A percentile compares a stretch with the other conserved stretches of the same genome.
Evolutionary conservation across 352 stramenopile genomes (phyloP).

Genomic region (Thalassiosira hispida): DNA sequence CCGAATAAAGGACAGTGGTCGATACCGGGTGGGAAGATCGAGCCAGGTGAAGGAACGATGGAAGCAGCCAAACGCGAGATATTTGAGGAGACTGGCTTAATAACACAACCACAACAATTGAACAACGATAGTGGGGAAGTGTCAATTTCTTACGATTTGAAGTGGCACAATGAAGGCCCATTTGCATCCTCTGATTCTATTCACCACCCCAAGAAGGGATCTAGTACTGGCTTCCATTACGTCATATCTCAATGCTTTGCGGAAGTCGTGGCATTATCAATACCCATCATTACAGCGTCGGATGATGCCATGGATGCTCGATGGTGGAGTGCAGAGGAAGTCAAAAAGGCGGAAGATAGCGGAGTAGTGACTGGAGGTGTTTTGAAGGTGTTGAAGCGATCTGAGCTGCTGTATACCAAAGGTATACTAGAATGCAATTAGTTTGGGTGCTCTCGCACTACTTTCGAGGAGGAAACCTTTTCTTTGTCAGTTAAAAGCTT

Average conservation of each 20-base stretch:
- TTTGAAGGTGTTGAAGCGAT: conserved; percentile 52
- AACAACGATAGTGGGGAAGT: not conserved
- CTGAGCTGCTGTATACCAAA: conserved; percentile 52
- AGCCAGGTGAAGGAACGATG: conserved; percentile 73
- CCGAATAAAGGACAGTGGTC: conserved; percentile 78
- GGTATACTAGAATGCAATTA: conserved; percentile 44
- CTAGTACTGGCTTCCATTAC: conserved; percentile 68
- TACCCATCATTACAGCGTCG: conserved; percentile 41
- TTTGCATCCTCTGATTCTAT: conserved; percentile 74
- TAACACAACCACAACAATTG: not conserved
- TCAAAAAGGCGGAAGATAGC: conserved; percentile 37
- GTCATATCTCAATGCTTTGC: conserved; percentile 82
- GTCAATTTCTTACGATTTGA: conserved; percentile 14
- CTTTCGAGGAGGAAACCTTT: too few species aligned
- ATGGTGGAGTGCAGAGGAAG: conserved; percentile 63
- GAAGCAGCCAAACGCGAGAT: conserved; percentile 71
- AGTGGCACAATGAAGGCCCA: conserved; percentile 49
- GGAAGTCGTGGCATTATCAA: conserved; percentile 27
- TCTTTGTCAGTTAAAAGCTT: too few species aligned
- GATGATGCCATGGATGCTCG: conserved; percentile 74
- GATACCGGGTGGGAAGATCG: conserved; percentile 78
- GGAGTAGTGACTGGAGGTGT: conserved; percentile 44
- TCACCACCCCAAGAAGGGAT: conserved; percentile 19
- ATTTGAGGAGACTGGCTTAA: conserved; percentile 75
- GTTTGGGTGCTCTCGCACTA: not conserved